Evolutionary conservation across 345 rosid species (phyloP).

Genomic region (Lepidium africanum): DNA sequence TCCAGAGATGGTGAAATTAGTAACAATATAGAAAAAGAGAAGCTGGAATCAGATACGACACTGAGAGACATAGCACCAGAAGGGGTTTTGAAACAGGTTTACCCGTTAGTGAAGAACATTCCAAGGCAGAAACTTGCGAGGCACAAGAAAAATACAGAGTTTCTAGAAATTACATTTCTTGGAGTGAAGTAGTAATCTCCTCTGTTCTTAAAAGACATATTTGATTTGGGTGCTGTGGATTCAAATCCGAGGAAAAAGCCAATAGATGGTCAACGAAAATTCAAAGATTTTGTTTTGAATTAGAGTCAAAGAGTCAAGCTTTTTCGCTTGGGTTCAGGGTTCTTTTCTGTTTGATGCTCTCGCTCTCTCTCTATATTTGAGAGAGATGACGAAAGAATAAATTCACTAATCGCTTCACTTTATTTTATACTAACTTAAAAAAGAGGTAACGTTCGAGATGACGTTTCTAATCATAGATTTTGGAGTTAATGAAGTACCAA

Average conservation of each 20-base stretch:
- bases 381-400: slow-evolving; percentile 10
- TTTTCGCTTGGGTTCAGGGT: background rate
- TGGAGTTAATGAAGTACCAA: background rate
- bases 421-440: background rate
- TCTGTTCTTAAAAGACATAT: slow-evolving; percentile 62
- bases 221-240: background rate
- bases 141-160: slow-evolving; percentile 56
- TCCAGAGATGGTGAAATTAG: background rate
- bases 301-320: slow-evolving; percentile 10
- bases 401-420: background rate
- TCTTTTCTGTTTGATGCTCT: slow-evolving; percentile 18
- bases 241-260: background rate
- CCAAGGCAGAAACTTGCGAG: slow-evolving; percentile 67
- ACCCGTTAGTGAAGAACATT: slow-evolving; percentile 82
- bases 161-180: slow-evolving; percentile 42
- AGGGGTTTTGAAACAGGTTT: background rate
- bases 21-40: background rate
- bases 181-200: slow-evolving; percentile 23
- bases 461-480: slow-evolving; percentile 1
- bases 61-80: too few relatives aligned
- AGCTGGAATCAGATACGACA: slow-evolving; percentile 10
- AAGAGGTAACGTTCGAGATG: slow-evolving; percentile 10
- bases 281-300: slow-evolving; percentile 8
- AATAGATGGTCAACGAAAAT: slow-evolving; percentile 4
- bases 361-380: background rate